Percentiles rank a stretch among this genome's conserved stretches.
Conservation (phyloP, 164 flowering plant species). For the Aristolochia contorta region DNA sequence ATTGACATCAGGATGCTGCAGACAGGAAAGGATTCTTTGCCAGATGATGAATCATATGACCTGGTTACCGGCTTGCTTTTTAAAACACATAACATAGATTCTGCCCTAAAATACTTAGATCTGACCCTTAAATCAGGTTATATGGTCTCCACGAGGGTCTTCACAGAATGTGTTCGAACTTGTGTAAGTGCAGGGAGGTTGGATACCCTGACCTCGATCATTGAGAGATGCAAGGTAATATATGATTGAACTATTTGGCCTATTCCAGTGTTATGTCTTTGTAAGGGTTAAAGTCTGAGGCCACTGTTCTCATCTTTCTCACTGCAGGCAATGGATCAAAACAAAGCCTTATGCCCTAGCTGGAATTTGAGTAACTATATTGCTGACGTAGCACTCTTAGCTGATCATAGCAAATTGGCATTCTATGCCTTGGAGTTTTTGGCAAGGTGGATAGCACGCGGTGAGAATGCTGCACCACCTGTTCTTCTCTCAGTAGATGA, state of each 20-base stretch:
- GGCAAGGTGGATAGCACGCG: slow-evolving; percentile 71
- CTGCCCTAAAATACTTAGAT: slow-evolving; percentile 73
- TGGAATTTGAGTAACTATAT: slow-evolving; percentile 59
- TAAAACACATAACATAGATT: slow-evolving; percentile 37
- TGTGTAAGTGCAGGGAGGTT: slow-evolving; percentile 57
- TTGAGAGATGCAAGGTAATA: slow-evolving; percentile 88
- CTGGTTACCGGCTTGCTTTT: slow-evolving; percentile 62
- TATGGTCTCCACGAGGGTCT: slow-evolving; percentile 48
- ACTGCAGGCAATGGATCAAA: slow-evolving; percentile 72
- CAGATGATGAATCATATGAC: slow-evolving; percentile 78
- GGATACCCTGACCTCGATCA: slow-evolving; percentile 66
- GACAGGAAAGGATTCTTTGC: slow-evolving; percentile 55
- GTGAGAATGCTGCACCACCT: slow-evolving; percentile 59
- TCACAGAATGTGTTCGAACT: slow-evolving; percentile 45
- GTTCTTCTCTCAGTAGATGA: slow-evolving; percentile 63
- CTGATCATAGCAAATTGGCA: slow-evolving; percentile 69
- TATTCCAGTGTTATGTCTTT: too few relatives aligned
- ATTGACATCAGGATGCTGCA: slow-evolving; percentile 73
- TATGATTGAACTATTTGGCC: too few relatives aligned
- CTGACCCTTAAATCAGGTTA: slow-evolving; percentile 59
- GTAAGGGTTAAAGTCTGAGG: slow-evolving; percentile 1
- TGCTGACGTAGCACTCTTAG: slow-evolving; percentile 61
- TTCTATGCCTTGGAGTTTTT: slow-evolving; percentile 66
- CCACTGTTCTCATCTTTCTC: not conserved
- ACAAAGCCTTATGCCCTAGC: slow-evolving; percentile 70